Evolutionary conservation across 352 stramenopile species (phyloP), one percentile per base, ranked within the genome.

Genomic region (Phytophthora vignae): DNA sequence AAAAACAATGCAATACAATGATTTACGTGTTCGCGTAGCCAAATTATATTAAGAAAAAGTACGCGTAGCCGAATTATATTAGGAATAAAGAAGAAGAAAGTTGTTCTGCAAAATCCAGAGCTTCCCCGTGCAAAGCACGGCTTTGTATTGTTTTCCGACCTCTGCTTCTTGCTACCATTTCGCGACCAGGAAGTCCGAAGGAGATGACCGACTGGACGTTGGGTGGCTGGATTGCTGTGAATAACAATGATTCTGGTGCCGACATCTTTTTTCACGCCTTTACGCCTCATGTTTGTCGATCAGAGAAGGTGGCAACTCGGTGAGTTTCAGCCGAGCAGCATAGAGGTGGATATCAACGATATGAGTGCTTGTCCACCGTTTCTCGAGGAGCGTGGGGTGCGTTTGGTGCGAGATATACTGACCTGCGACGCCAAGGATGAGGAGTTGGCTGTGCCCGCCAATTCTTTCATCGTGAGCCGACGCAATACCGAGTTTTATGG

Each of bases 141-240:
- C n/a, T n/a, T n/a, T n/a, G n/a, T n/a, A n/a, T n/a, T n/a, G n/a
- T n/a, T n/a, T n/a, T n/a, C n/a, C n/a, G n/a, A n/a, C n/a, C n/a
- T n/a, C n/a, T 27, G 25, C 3, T 27, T 3, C 6, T 8, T 48
- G 14, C 31, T 17, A 21, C 7, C 44, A 50, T 50, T 50, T 50
- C 44, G 5, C n/a, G 44, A 22, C 17, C 22, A 50, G 44, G 17
- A 50, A 19, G 21, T 4, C 1, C 15, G 9, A 25, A 10, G 10
- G 17, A 25, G 2, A 50, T 7, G 44, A 12, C 10, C 6, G 67
- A 74, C 38, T 74, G 67, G 67, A 66, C 46, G 4, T 61, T 63
- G 36, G 14, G 36, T 44, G 36, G 36, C 11, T 44, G 36, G 5
- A 44, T 44, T 44, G 36, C 36, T 0, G 36, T 44, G 36, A 44